Conservation (phyloP, 768 basidiomycete species). For the Termitomyces sp. region DNA sequence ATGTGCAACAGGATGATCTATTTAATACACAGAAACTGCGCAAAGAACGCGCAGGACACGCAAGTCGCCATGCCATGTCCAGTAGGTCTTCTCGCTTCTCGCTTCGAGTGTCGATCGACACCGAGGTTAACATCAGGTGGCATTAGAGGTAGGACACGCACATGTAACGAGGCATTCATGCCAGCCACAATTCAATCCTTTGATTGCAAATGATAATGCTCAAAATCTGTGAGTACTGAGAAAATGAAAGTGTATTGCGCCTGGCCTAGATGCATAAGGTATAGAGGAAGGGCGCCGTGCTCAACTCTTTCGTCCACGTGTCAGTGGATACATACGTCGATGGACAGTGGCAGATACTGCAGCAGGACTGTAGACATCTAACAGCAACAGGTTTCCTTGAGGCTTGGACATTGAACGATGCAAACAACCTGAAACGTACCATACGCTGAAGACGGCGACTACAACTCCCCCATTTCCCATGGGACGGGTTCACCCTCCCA, state of each 20-base stretch:
- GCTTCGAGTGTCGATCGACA: constrained; percentile 23
- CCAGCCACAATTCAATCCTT: not conserved
- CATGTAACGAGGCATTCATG: constrained; percentile 7
- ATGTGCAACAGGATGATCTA: constrained; percentile 21
- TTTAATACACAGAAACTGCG: constrained; percentile 35
- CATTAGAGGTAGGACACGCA: constrained; percentile 9
- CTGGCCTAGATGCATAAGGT: not conserved
- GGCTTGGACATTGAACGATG: constrained; percentile 5
- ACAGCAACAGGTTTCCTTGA: constrained; percentile 11
- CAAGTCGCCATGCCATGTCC: constrained; percentile 15
- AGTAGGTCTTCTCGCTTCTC: constrained; percentile 15
- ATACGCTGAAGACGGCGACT: constrained; percentile 13
- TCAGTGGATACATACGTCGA: constrained; percentile 1
- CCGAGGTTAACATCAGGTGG: constrained; percentile 5
- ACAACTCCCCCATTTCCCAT: constrained; percentile 78
- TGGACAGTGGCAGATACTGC: not conserved
- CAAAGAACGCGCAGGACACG: constrained; percentile 37
- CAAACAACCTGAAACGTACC: constrained; percentile 12
- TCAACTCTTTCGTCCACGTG: not conserved
- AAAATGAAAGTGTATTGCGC: constrained; percentile 9
- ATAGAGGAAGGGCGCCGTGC: constrained; percentile 1
- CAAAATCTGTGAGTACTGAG: not conserved
- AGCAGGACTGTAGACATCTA: constrained; percentile 1
- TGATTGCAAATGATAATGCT: not conserved
- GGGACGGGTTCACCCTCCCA: constrained; percentile 84